phyloP scores from a whole-genome alignment of 2,329 filamentous ascomycete species.

The Xylariaceae sp. region DNA sequence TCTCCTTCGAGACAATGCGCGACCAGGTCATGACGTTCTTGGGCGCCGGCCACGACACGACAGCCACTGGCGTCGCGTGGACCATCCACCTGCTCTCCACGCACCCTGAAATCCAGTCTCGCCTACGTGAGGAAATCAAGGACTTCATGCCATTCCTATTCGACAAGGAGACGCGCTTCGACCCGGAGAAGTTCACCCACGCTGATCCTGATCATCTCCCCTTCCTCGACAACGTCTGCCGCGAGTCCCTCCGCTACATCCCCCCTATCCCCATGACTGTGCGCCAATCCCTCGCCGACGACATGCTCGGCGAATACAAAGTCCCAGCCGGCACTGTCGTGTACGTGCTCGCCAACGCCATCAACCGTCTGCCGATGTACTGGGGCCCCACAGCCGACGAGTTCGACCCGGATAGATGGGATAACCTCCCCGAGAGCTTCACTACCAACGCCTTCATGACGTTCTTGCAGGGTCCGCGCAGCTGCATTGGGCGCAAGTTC shows the following conservation, averaged over 20 bases:
- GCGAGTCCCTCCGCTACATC: conserved; percentile 45
- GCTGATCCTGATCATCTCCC: conserved; percentile 40
- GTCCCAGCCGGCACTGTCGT: conserved; percentile 43
- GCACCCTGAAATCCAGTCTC: conserved; percentile 37
- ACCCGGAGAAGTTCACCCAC: conserved; percentile 27
- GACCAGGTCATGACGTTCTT: conserved; percentile 41
- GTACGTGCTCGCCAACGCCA: conserved; percentile 41
- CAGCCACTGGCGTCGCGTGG: conserved; percentile 43
- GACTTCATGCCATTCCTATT: conserved; percentile 39
- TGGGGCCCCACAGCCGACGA: conserved; percentile 40
- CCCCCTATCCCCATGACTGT: conserved; percentile 46
- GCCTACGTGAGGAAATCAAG: conserved; percentile 40
- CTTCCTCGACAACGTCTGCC: conserved; percentile 45
- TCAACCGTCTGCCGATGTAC: conserved; percentile 39
- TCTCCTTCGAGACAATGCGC: conserved; percentile 37
- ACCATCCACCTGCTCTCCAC: conserved; percentile 40
- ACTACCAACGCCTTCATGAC: conserved; percentile 36
- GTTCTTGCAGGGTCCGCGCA: conserved; percentile 31
- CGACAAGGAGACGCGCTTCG: conserved; percentile 31
- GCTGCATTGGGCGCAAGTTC: conserved; percentile 32
- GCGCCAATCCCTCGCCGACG: conserved; percentile 39
- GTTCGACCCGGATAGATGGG: conserved; percentile 44
- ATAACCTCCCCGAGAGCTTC: conserved; percentile 35
- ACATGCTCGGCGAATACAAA: conserved; percentile 38
- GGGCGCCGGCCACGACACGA: conserved; percentile 44